Conservation (phyloP, 2,329 filamentous ascomycete species). For the Aspergillus neotritici region DNA sequence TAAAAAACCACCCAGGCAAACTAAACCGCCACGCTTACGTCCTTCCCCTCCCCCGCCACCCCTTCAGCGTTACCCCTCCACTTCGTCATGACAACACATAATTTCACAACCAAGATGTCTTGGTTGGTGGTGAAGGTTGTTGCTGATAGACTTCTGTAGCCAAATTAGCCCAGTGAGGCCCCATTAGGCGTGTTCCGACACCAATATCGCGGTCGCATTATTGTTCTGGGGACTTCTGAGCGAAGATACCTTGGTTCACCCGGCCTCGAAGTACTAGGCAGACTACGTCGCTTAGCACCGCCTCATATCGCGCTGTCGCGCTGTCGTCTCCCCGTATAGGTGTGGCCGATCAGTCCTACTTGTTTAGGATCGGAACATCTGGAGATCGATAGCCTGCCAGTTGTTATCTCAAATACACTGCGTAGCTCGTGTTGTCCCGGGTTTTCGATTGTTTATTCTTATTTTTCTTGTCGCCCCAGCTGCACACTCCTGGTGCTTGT, state of each 20-base stretch:
- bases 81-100: constrained; percentile 25
- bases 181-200: constrained; percentile 24
- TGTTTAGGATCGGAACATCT: constrained; percentile 13
- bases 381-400: constrained; percentile 19
- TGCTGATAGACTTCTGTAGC: constrained; percentile 23
- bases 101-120: constrained; percentile 11
- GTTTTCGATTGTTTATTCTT: constrained; percentile 6
- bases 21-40: constrained; percentile 24
- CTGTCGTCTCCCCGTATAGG: constrained; percentile 15
- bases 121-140: constrained; percentile 14
- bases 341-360: constrained; percentile 22
- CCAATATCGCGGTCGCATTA: constrained; percentile 18
- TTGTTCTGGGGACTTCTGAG: constrained; percentile 10
- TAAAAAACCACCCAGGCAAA: too few species aligned
- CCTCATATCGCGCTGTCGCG: constrained; percentile 20
- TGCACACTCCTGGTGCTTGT: constrained; percentile 16
- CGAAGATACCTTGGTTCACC: constrained; percentile 11
- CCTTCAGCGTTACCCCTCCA: constrained; percentile 14
- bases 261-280: constrained; percentile 10
- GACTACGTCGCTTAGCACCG: constrained; percentile 23
- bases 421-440: constrained; percentile 12
- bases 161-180: constrained; percentile 18
- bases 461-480: neutral
- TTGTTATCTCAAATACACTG: constrained; percentile 17
- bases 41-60: constrained; percentile 4